Base-by-base conservation (phyloP, 208 protist genomes). In the Crithidia bombi region DNA sequence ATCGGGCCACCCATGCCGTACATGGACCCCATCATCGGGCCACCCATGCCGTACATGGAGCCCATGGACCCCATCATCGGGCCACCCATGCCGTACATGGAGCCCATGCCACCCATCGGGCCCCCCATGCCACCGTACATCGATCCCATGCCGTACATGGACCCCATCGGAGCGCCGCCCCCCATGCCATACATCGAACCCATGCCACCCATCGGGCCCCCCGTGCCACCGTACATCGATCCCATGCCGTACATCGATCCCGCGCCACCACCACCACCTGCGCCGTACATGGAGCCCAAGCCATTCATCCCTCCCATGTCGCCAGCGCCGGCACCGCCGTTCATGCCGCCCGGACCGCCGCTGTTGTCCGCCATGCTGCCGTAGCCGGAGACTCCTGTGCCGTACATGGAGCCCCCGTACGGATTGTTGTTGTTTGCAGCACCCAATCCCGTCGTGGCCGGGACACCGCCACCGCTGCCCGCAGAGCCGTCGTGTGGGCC, bases 131-230 rank as follows among this genome's bases (percentile, higher is more conserved):
- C 39, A 0, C 69, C 79, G 44, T 76, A 75, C 63, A 74, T 69
- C 32, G 61, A 59, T 35, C 68, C 73, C 61, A 67, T 66, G 47
- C 69, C 79, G 44, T 76, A 75, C 63, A 74, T 69, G 41, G 61
- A 59, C 38, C 68, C 73, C 61, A 67, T 66, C 59, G 66, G 44
- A n/a, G n/a, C n/a, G 47, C 43, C 50, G 23, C 56, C 56, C n/a
- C 39, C 39, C 56, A 49, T 59, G 44, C 65, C 63, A 32, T 72
- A 56, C 62, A 66, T 77, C 21, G 33, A 47, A 36, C 47, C 55
- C 54, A 62, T 70, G 44, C 52, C 52, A 47, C 43, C 51, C 35
- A 62, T 63, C 4, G 15, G 49, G 30, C 3, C 56, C 7, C 21
- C 3, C 23, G 25, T 50, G 58, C 54, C 54, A 44, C 44, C 44